These are phyloP conservation scores for Alternaria solani DNA, from an alignment of 2,329 filamentous ascomycete genomes.

Conservation along the genomic window DNA sequence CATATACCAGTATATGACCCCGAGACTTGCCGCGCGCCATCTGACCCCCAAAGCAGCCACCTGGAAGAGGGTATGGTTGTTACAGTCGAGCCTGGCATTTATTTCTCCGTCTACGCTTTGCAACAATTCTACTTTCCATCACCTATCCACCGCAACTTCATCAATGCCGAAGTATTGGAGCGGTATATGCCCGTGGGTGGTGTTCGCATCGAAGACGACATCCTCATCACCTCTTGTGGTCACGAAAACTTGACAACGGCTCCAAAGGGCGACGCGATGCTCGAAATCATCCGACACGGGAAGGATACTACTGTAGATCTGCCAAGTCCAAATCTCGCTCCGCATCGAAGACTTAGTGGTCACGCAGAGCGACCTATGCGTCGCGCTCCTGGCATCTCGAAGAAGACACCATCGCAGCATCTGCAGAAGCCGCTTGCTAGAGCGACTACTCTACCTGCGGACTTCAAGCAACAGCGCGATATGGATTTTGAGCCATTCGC, in stretches of 20 bases:
- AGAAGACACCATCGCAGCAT: conserved; percentile 16
- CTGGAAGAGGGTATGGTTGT: conserved; percentile 65
- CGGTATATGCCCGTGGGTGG: conserved; percentile 85
- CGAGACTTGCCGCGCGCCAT: conserved; percentile 41
- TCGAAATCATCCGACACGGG: conserved; percentile 60
- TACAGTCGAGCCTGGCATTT: conserved; percentile 67
- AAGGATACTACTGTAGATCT: conserved; percentile 10
- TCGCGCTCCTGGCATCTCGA: conserved; percentile 40
- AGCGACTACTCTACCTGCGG: conserved; percentile 33
- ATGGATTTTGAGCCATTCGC: conserved; percentile 30
- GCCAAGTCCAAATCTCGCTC: background rate
- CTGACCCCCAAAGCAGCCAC: conserved; percentile 43
- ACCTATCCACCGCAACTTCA: conserved; percentile 76
- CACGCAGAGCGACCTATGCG: conserved; percentile 21
- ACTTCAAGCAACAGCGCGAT: conserved; percentile 9
- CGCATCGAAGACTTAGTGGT: background rate
- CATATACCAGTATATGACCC: conserved; percentile 45
- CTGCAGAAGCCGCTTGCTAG: conserved; percentile 26
- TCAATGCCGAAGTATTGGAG: conserved; percentile 75
- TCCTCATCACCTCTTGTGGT: conserved; percentile 73
- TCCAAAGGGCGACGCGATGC: conserved; percentile 72
- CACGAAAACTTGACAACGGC: conserved; percentile 77
- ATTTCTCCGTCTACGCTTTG: conserved; percentile 92
- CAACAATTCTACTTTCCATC: conserved; percentile 75
- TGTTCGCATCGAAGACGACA: conserved; percentile 76